Conservation (phyloP, 331 rosid genomes). For the Stylosanthes scabra region DNA sequence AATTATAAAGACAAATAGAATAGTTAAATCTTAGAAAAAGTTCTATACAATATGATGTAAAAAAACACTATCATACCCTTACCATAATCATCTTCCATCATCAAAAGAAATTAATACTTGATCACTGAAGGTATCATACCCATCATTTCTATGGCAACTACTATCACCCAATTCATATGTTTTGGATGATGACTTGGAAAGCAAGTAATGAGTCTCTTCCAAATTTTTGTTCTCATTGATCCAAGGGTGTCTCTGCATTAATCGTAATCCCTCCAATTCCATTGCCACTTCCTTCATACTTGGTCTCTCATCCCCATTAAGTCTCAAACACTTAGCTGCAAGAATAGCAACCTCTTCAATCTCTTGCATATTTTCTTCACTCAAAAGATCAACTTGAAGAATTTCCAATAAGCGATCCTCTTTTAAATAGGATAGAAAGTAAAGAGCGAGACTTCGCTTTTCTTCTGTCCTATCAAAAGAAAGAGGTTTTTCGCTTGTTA, state of each 20-base stretch:
- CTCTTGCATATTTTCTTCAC: slow-evolving; percentile 25
- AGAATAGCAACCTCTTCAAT: slow-evolving; percentile 13
- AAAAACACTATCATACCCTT: neutral
- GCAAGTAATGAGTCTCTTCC: neutral
- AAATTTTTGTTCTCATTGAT: neutral
- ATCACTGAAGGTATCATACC: neutral
- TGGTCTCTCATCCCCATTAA: neutral
- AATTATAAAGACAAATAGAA: too few species aligned
- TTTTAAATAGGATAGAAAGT: neutral
- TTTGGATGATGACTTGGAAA: neutral
- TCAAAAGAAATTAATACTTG: neutral
- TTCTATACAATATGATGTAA: neutral
- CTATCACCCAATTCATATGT: slow-evolving; percentile 4
- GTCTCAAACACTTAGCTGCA: neutral
- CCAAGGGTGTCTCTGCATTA: neutral
- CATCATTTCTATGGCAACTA: neutral
- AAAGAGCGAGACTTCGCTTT: neutral
- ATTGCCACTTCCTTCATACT: neutral
- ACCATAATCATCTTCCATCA: slow-evolving; percentile 7
- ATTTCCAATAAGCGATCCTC: slow-evolving; percentile 9
- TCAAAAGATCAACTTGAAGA: slow-evolving; percentile 15
- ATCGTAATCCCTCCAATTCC: neutral
- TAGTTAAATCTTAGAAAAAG: too few species aligned
- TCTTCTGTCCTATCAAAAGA: slow-evolving; percentile 6
- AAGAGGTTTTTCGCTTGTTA: neutral